These are phyloP conservation scores for Lablab purpureus DNA, from an alignment of 306 rosid genomes.

Conservation along the genomic window DNA sequence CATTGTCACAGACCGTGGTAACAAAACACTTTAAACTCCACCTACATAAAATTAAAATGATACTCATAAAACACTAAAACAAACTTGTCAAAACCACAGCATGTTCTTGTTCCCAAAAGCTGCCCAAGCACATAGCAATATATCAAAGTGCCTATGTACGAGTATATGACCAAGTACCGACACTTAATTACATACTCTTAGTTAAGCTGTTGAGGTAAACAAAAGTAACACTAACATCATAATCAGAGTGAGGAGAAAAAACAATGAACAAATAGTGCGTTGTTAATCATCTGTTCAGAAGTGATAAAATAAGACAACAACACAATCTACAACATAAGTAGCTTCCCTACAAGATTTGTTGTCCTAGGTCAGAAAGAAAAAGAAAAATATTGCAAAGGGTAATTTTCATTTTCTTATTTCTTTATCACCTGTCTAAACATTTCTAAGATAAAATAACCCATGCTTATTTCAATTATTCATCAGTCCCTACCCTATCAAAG, in stretches of 20 bases:
- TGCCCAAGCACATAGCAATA: neutral
- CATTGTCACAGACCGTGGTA: constrained; percentile 43
- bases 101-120: constrained; percentile 6
- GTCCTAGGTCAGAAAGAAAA: neutral
- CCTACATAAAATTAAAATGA: constrained; percentile 45
- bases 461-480: constrained; percentile 7
- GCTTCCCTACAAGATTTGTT: neutral
- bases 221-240: constrained; percentile 9
- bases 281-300: neutral
- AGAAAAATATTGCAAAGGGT: neutral
- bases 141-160: neutral
- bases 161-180: neutral
- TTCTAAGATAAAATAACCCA: neutral
- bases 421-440: neutral
- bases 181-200: neutral
- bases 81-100: neutral
- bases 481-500: constrained; percentile 1
- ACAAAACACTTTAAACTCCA: constrained; percentile 30
- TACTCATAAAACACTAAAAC: neutral
- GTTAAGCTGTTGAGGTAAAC: constrained; percentile 17
- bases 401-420: neutral
- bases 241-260: neutral
- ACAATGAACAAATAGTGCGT: neutral
- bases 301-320: neutral
- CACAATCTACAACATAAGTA: neutral